Conservation (phyloP, 257 asterid genomes). For the Petunia secreta region DNA sequence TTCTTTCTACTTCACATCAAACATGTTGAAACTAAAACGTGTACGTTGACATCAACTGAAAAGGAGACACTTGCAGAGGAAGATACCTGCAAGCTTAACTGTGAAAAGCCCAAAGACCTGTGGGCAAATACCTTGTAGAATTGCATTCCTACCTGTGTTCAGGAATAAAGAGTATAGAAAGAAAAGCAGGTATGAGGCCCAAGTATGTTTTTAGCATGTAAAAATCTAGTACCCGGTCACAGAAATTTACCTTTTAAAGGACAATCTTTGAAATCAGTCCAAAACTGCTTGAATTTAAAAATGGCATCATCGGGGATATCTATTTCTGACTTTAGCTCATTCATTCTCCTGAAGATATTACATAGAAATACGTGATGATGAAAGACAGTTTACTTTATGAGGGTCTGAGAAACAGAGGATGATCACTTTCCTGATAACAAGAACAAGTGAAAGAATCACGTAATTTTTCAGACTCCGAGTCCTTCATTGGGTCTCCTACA, state of each 20-base stretch:
- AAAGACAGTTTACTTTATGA: constrained; percentile 14
- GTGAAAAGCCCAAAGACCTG: constrained; percentile 98
- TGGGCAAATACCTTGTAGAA: constrained; percentile 89
- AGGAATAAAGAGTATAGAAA: not conserved
- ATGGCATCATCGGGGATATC: constrained; percentile 73
- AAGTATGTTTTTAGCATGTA: constrained; percentile 7
- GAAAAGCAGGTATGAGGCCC: constrained; percentile 10
- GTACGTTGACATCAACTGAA: constrained; percentile 19
- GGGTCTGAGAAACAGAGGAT: constrained; percentile 7
- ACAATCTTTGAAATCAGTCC: constrained; percentile 69
- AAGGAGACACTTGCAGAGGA: constrained; percentile 8
- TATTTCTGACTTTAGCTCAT: constrained; percentile 74
- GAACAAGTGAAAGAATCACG: not conserved
- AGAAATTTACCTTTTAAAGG: constrained; percentile 75
- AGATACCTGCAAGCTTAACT: constrained; percentile 94
- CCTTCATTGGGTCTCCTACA: constrained; percentile 13
- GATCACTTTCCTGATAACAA: constrained; percentile 5
- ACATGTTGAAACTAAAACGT: constrained; percentile 3
- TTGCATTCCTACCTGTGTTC: constrained; percentile 85
- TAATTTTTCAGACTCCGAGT: not conserved
- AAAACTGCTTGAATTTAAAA: constrained; percentile 74
- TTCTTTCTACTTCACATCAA: not conserved
- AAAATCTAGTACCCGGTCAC: not conserved
- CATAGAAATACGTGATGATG: not conserved
- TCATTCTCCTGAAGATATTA: constrained; percentile 69